phyloP scores from a whole-genome alignment of 2,329 filamentous ascomycete genomes.

The Fusarium nisikadoi region DNA sequence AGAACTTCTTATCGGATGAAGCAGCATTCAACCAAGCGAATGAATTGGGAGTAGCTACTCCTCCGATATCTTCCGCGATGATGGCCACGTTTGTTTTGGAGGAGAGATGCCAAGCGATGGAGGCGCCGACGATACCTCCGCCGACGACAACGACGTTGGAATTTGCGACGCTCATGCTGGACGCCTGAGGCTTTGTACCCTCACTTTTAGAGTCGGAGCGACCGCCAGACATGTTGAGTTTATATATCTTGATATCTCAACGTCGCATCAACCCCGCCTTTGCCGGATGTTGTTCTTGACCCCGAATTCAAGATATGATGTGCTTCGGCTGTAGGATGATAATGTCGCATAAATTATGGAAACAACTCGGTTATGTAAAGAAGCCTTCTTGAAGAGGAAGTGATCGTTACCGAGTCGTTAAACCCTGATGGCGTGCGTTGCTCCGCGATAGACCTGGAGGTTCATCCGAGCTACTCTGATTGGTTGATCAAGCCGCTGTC shows the following conservation, averaged over 20 bases:
- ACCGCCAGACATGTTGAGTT: not conserved
- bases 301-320: not conserved
- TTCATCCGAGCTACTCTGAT: not conserved
- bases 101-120: constrained; percentile 21
- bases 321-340: not conserved
- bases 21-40: constrained; percentile 21
- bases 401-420: not conserved
- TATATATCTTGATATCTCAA: not conserved
- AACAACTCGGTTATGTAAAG: not conserved
- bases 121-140: constrained; percentile 25
- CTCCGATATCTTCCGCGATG: constrained; percentile 21
- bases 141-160: constrained; percentile 3
- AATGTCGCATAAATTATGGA: not conserved
- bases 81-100: constrained; percentile 11
- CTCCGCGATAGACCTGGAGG: not conserved
- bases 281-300: not conserved
- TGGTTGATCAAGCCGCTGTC: not conserved
- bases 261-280: not conserved
- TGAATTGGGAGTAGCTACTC: constrained; percentile 7
- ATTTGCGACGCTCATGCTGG: not conserved
- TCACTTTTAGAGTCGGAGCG: fast-evolving
- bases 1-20: constrained; percentile 6
- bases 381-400: not conserved
- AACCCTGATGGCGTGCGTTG: not conserved
- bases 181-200: fast-evolving